phyloP scores from a whole-genome alignment of 495 filamentous ascomycete genomes.

The Tirmania nivea region DNA sequence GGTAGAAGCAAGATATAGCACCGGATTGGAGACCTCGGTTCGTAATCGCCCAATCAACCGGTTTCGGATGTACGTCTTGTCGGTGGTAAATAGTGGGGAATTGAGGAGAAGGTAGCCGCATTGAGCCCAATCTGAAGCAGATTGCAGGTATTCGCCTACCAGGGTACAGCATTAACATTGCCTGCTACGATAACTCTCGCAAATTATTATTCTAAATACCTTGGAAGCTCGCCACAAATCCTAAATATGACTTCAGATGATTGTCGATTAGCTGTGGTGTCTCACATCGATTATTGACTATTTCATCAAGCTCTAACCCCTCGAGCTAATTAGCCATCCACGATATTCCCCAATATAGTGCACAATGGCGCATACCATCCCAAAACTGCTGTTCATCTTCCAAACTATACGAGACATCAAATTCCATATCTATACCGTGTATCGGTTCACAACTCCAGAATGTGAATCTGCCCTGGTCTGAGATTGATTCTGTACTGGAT shows the following conservation, averaged over 20 bases:
- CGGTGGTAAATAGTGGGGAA: constrained; percentile 46
- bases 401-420: constrained; percentile 42
- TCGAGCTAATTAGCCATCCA: constrained; percentile 6
- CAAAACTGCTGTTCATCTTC: constrained; percentile 87
- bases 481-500: no score
- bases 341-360: background rate
- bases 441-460: background rate
- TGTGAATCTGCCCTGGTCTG: no score
- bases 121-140: constrained; percentile 62
- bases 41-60: constrained; percentile 83
- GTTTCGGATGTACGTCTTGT: constrained; percentile 71
- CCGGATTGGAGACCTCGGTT: constrained; percentile 57
- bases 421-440: constrained; percentile 22
- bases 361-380: constrained; percentile 36
- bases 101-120: constrained; percentile 67
- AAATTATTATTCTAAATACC: constrained; percentile 21
- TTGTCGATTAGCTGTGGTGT: constrained; percentile 69
- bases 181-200: background rate
- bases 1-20: constrained; percentile 60
- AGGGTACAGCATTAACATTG: constrained; percentile 1
- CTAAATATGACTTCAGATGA: constrained; percentile 60
- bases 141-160: constrained; percentile 55
- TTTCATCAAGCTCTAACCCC: constrained; percentile 52
- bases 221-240: constrained; percentile 56
- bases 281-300: constrained; percentile 48